Conservation (phyloP, 225 moss, liverwort and hornwort species). For the Marchantia polymorpha region DNA sequence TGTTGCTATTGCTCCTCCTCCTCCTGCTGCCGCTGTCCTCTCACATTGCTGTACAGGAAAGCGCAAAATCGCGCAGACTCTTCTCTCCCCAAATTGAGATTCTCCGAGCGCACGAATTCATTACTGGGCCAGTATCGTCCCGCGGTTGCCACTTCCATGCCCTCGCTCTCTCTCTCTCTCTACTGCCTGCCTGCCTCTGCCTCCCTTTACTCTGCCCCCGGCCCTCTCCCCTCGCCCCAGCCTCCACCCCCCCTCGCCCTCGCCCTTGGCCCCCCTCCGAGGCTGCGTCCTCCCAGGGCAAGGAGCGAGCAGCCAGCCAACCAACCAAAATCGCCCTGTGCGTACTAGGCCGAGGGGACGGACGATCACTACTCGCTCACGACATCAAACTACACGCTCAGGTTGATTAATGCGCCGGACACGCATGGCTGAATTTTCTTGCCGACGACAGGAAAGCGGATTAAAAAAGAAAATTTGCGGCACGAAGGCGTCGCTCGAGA, state of each 20-base stretch:
- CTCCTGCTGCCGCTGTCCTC: neutral
- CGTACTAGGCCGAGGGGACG: neutral
- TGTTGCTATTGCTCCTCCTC: too few relatives aligned
- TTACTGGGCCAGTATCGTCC: neutral
- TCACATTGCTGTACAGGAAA: neutral
- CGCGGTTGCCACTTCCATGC: neutral
- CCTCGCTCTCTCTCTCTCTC: neutral
- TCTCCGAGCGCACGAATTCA: neutral
- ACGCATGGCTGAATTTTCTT: conserved; percentile 3
- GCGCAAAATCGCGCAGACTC: neutral
- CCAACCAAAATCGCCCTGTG: neutral
- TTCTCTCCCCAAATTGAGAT: neutral
- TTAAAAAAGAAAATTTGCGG: neutral
- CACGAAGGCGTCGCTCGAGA: neutral
- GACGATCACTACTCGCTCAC: neutral
- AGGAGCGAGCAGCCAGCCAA: neutral
- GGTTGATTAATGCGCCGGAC: conserved; percentile 8
- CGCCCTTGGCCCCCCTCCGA: neutral
- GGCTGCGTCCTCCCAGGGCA: neutral
- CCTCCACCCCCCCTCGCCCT: too few relatives aligned
- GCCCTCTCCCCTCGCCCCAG: too few relatives aligned
- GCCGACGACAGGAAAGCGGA: conserved; percentile 3
- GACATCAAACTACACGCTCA: conserved; percentile 2
- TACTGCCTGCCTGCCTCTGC: neutral
- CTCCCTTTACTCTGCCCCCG: too few relatives aligned